Evolutionary conservation across 192 early-diverging fungal species (phyloP).

Genomic region (Oehlia diaphana): DNA sequence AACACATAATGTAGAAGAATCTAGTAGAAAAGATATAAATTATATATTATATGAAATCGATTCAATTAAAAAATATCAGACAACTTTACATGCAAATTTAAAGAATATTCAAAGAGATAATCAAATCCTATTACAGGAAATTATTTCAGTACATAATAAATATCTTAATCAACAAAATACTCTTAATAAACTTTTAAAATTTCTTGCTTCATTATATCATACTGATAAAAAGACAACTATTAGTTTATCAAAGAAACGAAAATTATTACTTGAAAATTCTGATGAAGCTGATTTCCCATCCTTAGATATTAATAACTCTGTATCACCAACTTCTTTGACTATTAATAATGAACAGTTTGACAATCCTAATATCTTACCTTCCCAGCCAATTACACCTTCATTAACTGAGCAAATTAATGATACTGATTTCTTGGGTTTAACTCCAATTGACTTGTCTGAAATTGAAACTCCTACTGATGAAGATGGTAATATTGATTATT

Average conservation of each 20-base stretch:
- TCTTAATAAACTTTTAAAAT: conserved; percentile 90
- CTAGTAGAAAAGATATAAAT: conserved; percentile 48
- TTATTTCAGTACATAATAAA: conserved; percentile 67
- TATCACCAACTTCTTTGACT: neutral
- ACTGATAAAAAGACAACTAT: conserved; percentile 49
- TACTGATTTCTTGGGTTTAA: conserved; percentile 4
- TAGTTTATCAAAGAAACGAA: conserved; percentile 46
- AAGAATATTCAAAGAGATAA: conserved; percentile 86
- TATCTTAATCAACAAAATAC: conserved; percentile 86
- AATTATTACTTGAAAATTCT: conserved; percentile 15
- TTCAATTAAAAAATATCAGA: conserved; percentile 86
- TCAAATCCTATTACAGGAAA: conserved; percentile 68
- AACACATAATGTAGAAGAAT: conserved; percentile 33
- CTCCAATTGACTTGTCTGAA: neutral
- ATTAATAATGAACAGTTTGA: conserved; percentile 7
- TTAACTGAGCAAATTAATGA: neutral
- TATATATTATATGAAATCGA: conserved; percentile 74
- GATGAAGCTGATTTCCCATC: conserved; percentile 1
- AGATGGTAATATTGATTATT: conserved; percentile 4
- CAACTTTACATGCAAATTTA: conserved; percentile 82
- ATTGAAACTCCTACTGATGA: conserved; percentile 2
- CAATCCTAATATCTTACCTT: neutral
- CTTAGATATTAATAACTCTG: conserved; percentile 15
- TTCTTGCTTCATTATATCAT: conserved; percentile 85
- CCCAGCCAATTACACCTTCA: too few relatives aligned